Evolutionary conservation across 1,284 basidiomycete species (phyloP).

Genomic region (Apiotrichum montevideense): DNA sequence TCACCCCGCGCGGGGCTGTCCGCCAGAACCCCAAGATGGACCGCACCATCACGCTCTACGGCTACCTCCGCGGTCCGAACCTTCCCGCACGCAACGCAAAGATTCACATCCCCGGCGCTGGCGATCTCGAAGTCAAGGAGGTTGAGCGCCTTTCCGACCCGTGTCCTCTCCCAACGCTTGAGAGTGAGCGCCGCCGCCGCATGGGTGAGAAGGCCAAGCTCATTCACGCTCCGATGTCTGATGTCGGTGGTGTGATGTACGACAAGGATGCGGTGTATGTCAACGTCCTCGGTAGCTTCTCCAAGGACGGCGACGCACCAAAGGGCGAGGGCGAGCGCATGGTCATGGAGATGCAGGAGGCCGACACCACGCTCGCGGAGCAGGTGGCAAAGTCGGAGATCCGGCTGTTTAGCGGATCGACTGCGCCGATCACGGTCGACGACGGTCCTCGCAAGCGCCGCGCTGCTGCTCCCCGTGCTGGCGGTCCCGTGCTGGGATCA

Average conservation of each 20-base stretch:
- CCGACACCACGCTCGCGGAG: conserved; percentile 73
- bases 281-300: conserved; percentile 92
- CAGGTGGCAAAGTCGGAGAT: conserved; percentile 75
- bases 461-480: conserved; percentile 34
- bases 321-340: conserved; percentile 93
- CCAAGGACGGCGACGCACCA: conserved; percentile 54
- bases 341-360: conserved; percentile 95
- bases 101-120: conserved; percentile 92
- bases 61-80: conserved; percentile 89
- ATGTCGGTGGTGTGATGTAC: conserved; percentile 92
- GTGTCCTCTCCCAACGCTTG: conserved; percentile 85
- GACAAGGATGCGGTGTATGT: conserved; percentile 99
- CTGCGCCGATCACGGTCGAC: conserved; percentile 52
- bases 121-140: conserved; percentile 70
- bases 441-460: conserved; percentile 24
- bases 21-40: conserved; percentile 73
- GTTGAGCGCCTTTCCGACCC: conserved; percentile 80
- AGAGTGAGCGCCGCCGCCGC: conserved; percentile 86
- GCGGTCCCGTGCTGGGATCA: conserved; percentile 40
- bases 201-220: conserved; percentile 93
- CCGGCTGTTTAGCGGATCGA: conserved; percentile 75
- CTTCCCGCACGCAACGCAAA: conserved; percentile 67
- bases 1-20: conserved; percentile 81
- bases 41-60: conserved; percentile 86
- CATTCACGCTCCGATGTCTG: conserved; percentile 97